A percentile compares a stretch with the other conserved stretches of the same genome.
These are phyloP conservation scores for Paracoccidioides brasiliensis DNA, from an alignment of 2,329 filamentous ascomycete genomes.

Conservation along the genomic window DNA sequence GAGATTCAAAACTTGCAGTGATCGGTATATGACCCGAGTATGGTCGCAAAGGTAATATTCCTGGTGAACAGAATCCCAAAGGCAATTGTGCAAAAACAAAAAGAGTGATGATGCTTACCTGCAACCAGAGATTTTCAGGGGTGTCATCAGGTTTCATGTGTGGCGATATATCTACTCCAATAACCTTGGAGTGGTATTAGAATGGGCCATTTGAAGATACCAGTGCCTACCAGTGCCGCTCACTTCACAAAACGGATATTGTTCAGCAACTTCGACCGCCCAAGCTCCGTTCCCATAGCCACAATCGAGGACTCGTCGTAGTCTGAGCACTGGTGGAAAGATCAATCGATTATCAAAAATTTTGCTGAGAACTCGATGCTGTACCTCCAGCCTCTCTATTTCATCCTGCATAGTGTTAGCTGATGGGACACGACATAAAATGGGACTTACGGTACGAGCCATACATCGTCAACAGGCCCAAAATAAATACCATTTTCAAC, in stretches of 20 bases:
- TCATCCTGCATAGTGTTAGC: slow-evolving; percentile 44
- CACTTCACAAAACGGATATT: slow-evolving; percentile 53
- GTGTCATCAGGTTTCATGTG: slow-evolving; percentile 53
- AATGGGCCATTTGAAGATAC: neutral
- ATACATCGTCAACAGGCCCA: slow-evolving; percentile 58
- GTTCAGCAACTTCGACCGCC: slow-evolving; percentile 55
- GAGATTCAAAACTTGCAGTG: too few relatives aligned
- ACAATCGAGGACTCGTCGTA: slow-evolving; percentile 54
- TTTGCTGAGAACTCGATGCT: slow-evolving; percentile 49
- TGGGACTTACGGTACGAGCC: slow-evolving; percentile 9
- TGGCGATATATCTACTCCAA: slow-evolving; percentile 59
- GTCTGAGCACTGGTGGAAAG: slow-evolving; percentile 51
- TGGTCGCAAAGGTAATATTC: neutral
- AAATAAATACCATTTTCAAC: slow-evolving; percentile 54
- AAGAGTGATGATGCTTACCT: slow-evolving; percentile 31
- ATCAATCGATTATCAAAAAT: slow-evolving; percentile 56
- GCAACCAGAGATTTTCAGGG: slow-evolving; percentile 55
- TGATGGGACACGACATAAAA: slow-evolving; percentile 1
- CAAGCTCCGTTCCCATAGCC: slow-evolving; percentile 60
- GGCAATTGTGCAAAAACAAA: neutral
- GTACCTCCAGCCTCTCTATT: slow-evolving; percentile 48
- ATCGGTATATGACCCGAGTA: neutral
- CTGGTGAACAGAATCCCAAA: neutral
- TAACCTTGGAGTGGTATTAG: slow-evolving; percentile 38
- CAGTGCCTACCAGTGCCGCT: slow-evolving; percentile 11